A percentile compares a stretch with the other conserved stretches of the same genome.
Conservation (phyloP, 495 filamentous ascomycete species). For the Aspergillus egyptiacus region DNA sequence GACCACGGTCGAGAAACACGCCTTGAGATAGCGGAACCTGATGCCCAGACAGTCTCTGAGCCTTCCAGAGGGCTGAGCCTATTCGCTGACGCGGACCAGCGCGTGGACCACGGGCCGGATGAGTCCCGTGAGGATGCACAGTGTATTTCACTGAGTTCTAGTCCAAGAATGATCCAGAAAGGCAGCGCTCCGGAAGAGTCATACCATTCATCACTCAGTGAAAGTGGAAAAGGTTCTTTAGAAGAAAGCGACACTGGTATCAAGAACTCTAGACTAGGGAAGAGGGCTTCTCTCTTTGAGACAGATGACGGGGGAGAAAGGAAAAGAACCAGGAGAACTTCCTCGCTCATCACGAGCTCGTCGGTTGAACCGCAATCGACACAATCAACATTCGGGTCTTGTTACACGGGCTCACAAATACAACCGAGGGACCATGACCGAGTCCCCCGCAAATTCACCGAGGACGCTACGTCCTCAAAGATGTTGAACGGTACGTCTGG, state of each 20-base stretch:
- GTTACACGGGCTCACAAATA: not conserved
- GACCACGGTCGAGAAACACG: not conserved
- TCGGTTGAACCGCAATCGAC: constrained; percentile 1
- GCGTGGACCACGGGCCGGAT: no score
- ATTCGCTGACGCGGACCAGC: not conserved
- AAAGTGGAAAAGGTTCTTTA: not conserved
- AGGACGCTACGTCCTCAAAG: not conserved
- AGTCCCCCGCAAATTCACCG: not conserved
- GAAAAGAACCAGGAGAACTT: not conserved
- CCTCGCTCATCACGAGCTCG: not conserved
- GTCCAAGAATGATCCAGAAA: not conserved
- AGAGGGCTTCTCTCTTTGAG: not conserved
- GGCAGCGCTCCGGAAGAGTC: not conserved
- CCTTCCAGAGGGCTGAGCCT: not conserved
- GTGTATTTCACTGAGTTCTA: no score
- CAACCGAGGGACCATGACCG: not conserved
- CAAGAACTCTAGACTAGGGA: not conserved
- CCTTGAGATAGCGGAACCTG: not conserved
- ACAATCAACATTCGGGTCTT: not conserved
- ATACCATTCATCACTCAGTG: not conserved
- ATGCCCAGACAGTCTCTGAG: not conserved
- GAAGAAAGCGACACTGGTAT: not conserved
- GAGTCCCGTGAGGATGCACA: not conserved
- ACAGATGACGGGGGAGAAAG: not conserved
- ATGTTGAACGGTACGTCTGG: not conserved